Conservation (phyloP, 805 yeast species). For the Wickerhamiella spandovensis region DNA sequence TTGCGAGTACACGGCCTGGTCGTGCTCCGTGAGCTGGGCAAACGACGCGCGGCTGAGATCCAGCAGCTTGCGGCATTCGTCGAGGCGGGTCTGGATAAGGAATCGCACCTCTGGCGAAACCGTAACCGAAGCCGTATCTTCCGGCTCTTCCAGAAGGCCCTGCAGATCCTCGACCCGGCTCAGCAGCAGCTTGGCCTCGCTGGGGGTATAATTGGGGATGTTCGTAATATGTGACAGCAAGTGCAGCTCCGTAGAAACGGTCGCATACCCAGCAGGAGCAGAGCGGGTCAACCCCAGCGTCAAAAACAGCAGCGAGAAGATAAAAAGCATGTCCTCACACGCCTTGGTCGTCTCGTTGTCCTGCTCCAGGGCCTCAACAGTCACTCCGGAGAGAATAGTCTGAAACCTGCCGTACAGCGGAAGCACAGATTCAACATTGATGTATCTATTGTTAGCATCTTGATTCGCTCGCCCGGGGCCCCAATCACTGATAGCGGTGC, state of each 20-base stretch:
- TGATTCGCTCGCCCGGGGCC: no score
- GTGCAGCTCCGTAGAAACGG: conserved; percentile 73
- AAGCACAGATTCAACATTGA: conserved; percentile 3
- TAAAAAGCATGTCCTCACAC: conserved; percentile 24
- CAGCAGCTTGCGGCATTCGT: neutral
- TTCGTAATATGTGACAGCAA: conserved; percentile 72
- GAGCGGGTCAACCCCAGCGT: conserved; percentile 84
- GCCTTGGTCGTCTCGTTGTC: conserved; percentile 1
- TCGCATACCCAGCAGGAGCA: conserved; percentile 91
- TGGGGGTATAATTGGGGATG: conserved; percentile 67
- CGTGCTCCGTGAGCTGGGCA: conserved; percentile 7
- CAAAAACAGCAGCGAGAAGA: conserved; percentile 72
- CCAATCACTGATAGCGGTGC: neutral
- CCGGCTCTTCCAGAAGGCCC: conserved; percentile 37
- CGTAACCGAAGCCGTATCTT: conserved; percentile 28
- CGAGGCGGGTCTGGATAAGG: conserved; percentile 1
- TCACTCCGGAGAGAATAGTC: conserved; percentile 7
- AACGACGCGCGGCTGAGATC: neutral
- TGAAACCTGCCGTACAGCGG: conserved; percentile 12
- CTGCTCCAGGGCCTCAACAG: conserved; percentile 4
- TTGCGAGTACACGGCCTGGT: conserved; percentile 13
- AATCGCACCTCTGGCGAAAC: conserved; percentile 31
- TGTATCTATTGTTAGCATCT: neutral
- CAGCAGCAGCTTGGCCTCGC: conserved; percentile 68
- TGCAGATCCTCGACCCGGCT: conserved; percentile 41